These are phyloP conservation scores for Chaetomium tenue DNA, from an alignment of 495 filamentous ascomycete genomes.

Conservation along the genomic window DNA sequence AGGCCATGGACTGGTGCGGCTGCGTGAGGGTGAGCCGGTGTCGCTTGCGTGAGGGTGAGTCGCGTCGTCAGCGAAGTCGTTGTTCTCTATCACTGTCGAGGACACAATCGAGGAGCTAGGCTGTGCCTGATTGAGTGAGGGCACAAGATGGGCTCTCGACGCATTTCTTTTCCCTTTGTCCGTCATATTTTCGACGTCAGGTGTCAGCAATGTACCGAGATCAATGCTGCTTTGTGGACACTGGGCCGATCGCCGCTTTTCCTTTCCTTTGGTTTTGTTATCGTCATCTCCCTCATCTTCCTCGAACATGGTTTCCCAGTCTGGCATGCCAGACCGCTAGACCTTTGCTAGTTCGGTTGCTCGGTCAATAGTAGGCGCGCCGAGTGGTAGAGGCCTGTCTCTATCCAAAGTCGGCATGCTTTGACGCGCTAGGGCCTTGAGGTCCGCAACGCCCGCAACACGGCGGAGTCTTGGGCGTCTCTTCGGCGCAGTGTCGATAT, in stretches of 20 bases:
- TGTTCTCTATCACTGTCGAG: background rate
- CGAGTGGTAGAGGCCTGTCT: too few species aligned
- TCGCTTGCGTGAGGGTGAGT: background rate
- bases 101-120: background rate
- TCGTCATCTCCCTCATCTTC: constrained; percentile 5
- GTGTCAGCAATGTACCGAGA: too few species aligned
- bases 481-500: too few species aligned
- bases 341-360: constrained; percentile 23
- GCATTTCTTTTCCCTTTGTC: too few species aligned
- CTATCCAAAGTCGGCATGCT: background rate
- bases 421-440: background rate
- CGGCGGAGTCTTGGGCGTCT: background rate
- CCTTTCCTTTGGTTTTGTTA: background rate
- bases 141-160: background rate
- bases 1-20: background rate
- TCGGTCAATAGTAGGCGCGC: constrained; percentile 17
- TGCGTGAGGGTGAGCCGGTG: background rate
- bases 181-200: too few species aligned
- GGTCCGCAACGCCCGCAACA: background rate
- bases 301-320: constrained; percentile 17
- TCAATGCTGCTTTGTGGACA: too few species aligned
- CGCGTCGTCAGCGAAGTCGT: background rate
- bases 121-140: background rate
- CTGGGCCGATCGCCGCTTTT: too few species aligned
- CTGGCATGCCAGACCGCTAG: constrained; percentile 27